Percentiles rank a stretch among this genome's conserved stretches.
Evolutionary conservation across 768 basidiomycete genomes (phyloP).

Genomic region (Galerina sulciceps): DNA sequence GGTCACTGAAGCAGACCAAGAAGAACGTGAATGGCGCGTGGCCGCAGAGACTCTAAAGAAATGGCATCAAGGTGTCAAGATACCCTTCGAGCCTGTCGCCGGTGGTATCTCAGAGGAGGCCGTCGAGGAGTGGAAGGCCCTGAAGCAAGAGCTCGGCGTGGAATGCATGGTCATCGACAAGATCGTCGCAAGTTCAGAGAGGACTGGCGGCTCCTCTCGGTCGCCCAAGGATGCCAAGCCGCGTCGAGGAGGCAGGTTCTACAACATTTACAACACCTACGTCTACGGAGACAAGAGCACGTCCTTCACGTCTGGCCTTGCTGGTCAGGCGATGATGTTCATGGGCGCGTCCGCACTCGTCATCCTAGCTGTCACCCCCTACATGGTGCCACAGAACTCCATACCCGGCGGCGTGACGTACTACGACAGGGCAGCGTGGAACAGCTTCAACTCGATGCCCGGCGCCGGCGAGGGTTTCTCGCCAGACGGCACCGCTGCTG

Average conservation of each 20-base stretch:
- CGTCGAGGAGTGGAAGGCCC: slow-evolving; percentile 75
- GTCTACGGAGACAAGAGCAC: slow-evolving; percentile 45
- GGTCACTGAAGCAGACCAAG: slow-evolving; percentile 50
- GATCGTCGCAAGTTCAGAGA: slow-evolving; percentile 48
- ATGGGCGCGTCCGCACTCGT: slow-evolving; percentile 67
- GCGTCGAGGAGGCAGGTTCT: slow-evolving; percentile 60
- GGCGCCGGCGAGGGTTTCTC: slow-evolving; percentile 73
- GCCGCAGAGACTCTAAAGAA: slow-evolving; percentile 65
- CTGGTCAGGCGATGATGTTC: slow-evolving; percentile 57
- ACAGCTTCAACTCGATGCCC: slow-evolving; percentile 75
- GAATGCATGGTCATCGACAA: slow-evolving; percentile 80
- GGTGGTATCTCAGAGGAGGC: slow-evolving; percentile 70
- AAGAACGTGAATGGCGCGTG: slow-evolving; percentile 52
- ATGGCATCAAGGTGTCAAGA: slow-evolving; percentile 68
- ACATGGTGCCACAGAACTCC: slow-evolving; percentile 57
- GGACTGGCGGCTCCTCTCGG: slow-evolving; percentile 5
- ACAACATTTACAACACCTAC: slow-evolving; percentile 86
- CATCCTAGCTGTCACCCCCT: slow-evolving; percentile 63
- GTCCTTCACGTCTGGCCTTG: slow-evolving; percentile 33
- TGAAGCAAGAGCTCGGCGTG: slow-evolving; percentile 81
- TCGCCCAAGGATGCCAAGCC: slow-evolving; percentile 18
- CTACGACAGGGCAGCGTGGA: slow-evolving; percentile 81
- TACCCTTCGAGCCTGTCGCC: slow-evolving; percentile 44
- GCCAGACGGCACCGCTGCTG: slow-evolving; percentile 58
- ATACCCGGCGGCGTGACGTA: slow-evolving; percentile 72